Evolutionary conservation across 495 filamentous ascomycete genomes (phyloP).

Genomic region (Podospora pseudoanserina): DNA sequence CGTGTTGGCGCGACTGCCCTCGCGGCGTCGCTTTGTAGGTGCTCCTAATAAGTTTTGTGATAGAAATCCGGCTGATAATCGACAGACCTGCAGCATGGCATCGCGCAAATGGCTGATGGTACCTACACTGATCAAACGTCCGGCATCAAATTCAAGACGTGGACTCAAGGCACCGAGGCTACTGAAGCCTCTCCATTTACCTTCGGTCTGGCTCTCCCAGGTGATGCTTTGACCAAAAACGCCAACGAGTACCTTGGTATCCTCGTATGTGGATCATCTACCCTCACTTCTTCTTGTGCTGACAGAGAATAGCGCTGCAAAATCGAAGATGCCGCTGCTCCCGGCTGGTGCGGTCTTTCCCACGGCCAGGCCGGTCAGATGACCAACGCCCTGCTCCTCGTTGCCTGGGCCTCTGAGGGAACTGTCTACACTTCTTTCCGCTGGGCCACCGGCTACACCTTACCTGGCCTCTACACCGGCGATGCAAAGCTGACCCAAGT

Average conservation of each 20-base stretch:
- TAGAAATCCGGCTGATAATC: slow-evolving; percentile 16
- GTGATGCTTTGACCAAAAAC: slow-evolving; percentile 47
- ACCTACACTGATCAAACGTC: slow-evolving; percentile 40
- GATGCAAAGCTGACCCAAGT: slow-evolving; percentile 56
- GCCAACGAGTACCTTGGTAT: slow-evolving; percentile 58
- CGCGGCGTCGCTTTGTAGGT: slow-evolving; percentile 33
- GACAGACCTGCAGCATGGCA: slow-evolving; percentile 24
- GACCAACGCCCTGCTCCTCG: slow-evolving; percentile 55
- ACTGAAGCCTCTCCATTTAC: slow-evolving; percentile 35
- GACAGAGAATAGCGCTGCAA: slow-evolving; percentile 27
- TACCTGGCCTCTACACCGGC: slow-evolving; percentile 56
- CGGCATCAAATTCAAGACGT: slow-evolving; percentile 45
- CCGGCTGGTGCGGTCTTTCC: slow-evolving; percentile 57
- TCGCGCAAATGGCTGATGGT: slow-evolving; percentile 24
- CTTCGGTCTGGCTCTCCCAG: slow-evolving; percentile 55
- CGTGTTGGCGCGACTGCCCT: slow-evolving; percentile 28
- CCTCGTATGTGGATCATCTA: slow-evolving; percentile 38
- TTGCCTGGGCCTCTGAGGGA: slow-evolving; percentile 52
- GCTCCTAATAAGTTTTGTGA: background rate
- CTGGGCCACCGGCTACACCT: slow-evolving; percentile 55
- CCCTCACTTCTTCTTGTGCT: background rate
- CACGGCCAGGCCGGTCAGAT: slow-evolving; percentile 51
- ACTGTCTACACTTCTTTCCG: slow-evolving; percentile 54
- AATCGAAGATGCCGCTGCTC: slow-evolving; percentile 21
- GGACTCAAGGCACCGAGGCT: slow-evolving; percentile 18